Base-by-base conservation (phyloP, 805 yeast species). In the Yamadazyma akitaensis region DNA sequence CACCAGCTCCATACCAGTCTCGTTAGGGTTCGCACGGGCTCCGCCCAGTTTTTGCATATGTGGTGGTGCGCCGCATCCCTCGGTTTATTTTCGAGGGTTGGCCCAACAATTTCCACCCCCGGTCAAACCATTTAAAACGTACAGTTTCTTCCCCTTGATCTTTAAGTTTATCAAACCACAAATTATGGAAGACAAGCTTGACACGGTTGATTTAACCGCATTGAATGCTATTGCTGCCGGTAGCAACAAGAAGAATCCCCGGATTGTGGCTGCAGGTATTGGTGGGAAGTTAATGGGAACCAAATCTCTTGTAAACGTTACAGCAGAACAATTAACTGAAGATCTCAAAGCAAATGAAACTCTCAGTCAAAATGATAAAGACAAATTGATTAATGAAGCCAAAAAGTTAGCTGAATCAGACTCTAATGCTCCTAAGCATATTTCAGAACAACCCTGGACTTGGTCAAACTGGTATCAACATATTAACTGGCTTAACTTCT, bases 221-320 rank as follows among this genome's bases (percentile, higher is more conserved):
- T 88, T 90, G 50, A 86, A 85, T 64, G 81, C 88, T 40, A 76
- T 87, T 51, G 95, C 95, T 14, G 86, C 94, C 10, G 95, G 95
- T 54, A 79, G 88, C 45, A 81, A 85, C 72, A 84, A 82, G 62
- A 76, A 80, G 57, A 73, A 74, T 46, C 81, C 80, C 43, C 77
- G 92, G 66, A 81, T 85, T 43, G 92, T 85, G 40, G 90, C 90
- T 47, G 87, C 90, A 16, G 85, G 85, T 44, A 65, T 80, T 40
- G 85, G 90, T 42, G 94, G 94, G 35, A 72, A 72, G 41, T 69
- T 87, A 58, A 87, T 87, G 95, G 95, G 95, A 32, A 84, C 92
- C 42, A 85, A 85, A 61, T 77, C 80, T 36, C 75, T 85, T 75
- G 84, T 83, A 18, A 70, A 75, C 35, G 82, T 84, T 21, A 80